Evolutionary conservation across 441 rosid species (phyloP), one percentile per base, ranked within the genome.

Genomic region (California macrophylla): DNA sequence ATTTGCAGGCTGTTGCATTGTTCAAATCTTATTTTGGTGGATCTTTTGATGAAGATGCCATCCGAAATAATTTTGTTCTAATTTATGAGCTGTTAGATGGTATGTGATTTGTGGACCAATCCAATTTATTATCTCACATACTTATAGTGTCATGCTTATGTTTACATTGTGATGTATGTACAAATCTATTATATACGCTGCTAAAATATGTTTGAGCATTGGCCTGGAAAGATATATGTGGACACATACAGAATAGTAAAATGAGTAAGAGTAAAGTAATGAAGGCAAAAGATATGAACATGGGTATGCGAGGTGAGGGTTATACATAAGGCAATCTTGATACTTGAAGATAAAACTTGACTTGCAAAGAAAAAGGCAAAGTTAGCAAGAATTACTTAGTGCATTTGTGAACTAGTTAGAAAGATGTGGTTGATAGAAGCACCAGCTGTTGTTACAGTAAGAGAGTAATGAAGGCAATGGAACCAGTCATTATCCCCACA

Each of bases 41-140:
- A 74, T 87, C 98, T 76, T 94, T 94, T 80, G 99, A 94, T 71
- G 99, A 94, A 85, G 98, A 94, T 72, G 96, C 99, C 34, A 92
- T 94, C 68, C 85, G 93, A 60, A 92, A 94, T 77, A 94, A 90
- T 81, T 94, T 94, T 76, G 99, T 94, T 75, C 81, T 94, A 70
- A 92, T 94, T 73, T 94, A 94, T 77, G 99, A 94, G 82, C 82
- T 94, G 71, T 84, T 94, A 77, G 99, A 94, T 72, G 99, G 99
- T 94, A 82, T 66, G 87, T 67, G 23, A 42, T 69, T 42, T 58
- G 15, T 42, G 23, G 52, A 28, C 21, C 36, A 15, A 66, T 8
- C 52, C 52, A 42, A 13, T 15, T 42, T 42, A 42, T n/a, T 42
- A 16, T 6, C 16, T 13, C 5, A 6, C 52, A 42, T 13, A 42